Conservation (phyloP, 2,329 filamentous ascomycete genomes). For the Graphiopsis chlorocephala region DNA sequence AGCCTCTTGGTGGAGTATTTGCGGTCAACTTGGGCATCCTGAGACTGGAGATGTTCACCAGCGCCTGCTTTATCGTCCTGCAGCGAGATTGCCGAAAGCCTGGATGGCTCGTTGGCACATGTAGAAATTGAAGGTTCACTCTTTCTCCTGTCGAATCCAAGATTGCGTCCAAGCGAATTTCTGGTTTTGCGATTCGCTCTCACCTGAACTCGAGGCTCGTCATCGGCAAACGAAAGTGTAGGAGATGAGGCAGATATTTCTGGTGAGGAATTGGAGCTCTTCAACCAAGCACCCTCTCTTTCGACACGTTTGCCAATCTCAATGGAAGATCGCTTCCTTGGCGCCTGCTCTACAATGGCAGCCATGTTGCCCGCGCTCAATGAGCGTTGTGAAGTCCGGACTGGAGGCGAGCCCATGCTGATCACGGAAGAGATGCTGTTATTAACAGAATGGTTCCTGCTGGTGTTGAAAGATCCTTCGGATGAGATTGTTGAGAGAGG, state of each 20-base stretch:
- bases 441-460: constrained; percentile 69
- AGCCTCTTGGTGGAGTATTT: constrained; percentile 60
- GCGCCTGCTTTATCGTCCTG: constrained; percentile 23
- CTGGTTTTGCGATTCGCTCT: constrained; percentile 51
- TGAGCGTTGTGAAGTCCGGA: neutral
- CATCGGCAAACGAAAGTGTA: constrained; percentile 6
- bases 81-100: constrained; percentile 32
- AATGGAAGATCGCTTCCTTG: constrained; percentile 18
- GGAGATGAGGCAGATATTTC: neutral
- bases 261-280: constrained; percentile 18
- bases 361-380: constrained; percentile 11
- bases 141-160: constrained; percentile 55
- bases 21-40: constrained; percentile 14
- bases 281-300: constrained; percentile 34
- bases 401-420: constrained; percentile 50
- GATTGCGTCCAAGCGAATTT: constrained; percentile 62
- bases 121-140: constrained; percentile 38
- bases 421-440: constrained; percentile 78
- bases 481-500: constrained; percentile 82
- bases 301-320: constrained; percentile 29
- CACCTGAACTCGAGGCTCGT: neutral
- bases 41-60: neutral
- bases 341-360: constrained; percentile 10
- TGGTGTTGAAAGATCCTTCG: constrained; percentile 69
- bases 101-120: constrained; percentile 24